Base-by-base conservation (phyloP, 1,284 basidiomycete genomes). In the Ganoderma leucocontextum region DNA sequence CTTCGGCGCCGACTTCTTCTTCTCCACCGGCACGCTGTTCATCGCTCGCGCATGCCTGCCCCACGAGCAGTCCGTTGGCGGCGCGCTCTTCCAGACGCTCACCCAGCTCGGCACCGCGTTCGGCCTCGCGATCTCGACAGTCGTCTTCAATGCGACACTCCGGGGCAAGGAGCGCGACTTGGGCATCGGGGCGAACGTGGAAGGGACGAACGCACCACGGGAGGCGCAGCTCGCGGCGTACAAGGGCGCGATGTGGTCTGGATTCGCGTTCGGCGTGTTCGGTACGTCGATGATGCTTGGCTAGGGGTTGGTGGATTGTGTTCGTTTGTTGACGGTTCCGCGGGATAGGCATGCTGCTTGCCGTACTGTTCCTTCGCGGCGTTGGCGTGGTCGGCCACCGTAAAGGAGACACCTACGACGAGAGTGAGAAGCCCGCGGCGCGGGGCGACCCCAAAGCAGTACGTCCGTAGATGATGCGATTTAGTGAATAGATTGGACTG, bases 1-100 rank as follows among this genome's bases (percentile, higher is more conserved):
- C 35, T 84, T 93, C 57, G 94, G 94, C 44, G 92, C 90, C 0
- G 94, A 95, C 76, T 93, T 95, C 75, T 88, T 94, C 15, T 94
- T 91, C 77, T 84, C 93, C 0, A 83, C 88, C 1, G 94, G 93
- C 1, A 90, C 89, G 2, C 82, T 95, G 22, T 95, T 93, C 76
- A 87, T 95, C 62, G 89, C 93, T 0, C 90, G 89, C 69, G 83
- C 93, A 19, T 86, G 89, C 2, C 79, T 86, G 2, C 89, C 89
- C 0, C 85, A 91, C 66, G 95, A 96, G 75, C 94, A 96, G 78
- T 90, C 88, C 75, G 85, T 95, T 1, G 90, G 91, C 1, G 93
- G 93, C 4, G 94, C 89, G 1, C 72, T 94, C 49, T 93, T 93
- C 77, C 90, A 92, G 75, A 92, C 91, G 36, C 90, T 94, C 86